phyloP scores from a whole-genome alignment of 495 filamentous ascomycete genomes.

The Hypoxylon cercidicola region DNA sequence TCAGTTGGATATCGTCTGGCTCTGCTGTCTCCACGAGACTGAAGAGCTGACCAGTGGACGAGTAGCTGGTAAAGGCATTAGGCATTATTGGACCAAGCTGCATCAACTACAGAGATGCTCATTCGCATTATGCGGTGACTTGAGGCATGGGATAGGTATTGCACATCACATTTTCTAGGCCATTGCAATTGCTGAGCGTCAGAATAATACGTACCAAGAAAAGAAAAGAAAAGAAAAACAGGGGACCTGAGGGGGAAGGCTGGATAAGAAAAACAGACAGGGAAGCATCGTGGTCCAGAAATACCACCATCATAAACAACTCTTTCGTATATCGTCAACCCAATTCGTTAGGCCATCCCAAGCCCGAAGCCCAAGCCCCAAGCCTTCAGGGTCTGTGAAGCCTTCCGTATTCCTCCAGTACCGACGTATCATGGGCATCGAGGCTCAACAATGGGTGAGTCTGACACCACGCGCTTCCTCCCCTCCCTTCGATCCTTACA shows the following conservation, averaged over 20 bases:
- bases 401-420: constrained; percentile 19
- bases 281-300: constrained; percentile 20
- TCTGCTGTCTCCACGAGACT: constrained; percentile 31
- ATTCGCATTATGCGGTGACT: constrained; percentile 39
- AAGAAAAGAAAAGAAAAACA: constrained; percentile 23
- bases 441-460: constrained; percentile 48
- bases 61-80: constrained; percentile 9
- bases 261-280: constrained; percentile 17
- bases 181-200: constrained; percentile 6
- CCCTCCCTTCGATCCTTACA: not conserved
- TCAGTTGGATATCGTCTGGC: constrained; percentile 24
- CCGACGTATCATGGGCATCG: constrained; percentile 45
- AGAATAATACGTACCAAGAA: constrained; percentile 11
- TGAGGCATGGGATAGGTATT: constrained; percentile 38
- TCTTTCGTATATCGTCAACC: constrained; percentile 1
- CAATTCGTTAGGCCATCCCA: constrained; percentile 11
- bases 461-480: constrained; percentile 11
- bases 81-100: constrained; percentile 28
- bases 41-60: constrained; percentile 22
- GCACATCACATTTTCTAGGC: constrained; percentile 31
- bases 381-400: constrained; percentile 23
- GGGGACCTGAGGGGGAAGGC: constrained; percentile 29
- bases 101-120: constrained; percentile 21
- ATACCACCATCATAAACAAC: constrained; percentile 22
- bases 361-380: constrained; percentile 1